Conservation (phyloP, 306 rosid genomes). For the Coriaria nepalensis region DNA sequence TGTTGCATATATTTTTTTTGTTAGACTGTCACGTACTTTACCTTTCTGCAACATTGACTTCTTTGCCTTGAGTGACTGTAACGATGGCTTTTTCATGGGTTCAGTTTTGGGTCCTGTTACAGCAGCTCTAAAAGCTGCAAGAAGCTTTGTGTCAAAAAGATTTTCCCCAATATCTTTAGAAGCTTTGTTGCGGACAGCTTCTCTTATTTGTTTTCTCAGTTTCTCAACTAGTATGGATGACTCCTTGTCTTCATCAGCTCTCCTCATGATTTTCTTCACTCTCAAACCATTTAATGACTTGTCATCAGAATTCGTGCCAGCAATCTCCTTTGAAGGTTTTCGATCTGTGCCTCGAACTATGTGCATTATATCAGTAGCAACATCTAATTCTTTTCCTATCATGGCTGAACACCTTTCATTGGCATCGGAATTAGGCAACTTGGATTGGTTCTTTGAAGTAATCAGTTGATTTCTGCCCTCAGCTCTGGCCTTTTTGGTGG, state of each 20-base stretch:
- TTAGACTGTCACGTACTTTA: constrained; percentile 71
- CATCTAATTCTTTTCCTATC: constrained; percentile 19
- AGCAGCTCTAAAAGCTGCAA: constrained; percentile 86
- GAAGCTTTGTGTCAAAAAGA: constrained; percentile 81
- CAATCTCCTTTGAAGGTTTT: constrained; percentile 35
- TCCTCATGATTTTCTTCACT: constrained; percentile 93
- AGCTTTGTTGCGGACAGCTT: constrained; percentile 64
- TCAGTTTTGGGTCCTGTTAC: constrained; percentile 65
- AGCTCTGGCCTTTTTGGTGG: constrained; percentile 35
- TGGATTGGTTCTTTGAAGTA: constrained; percentile 14
- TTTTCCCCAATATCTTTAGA: constrained; percentile 53
- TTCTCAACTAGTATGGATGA: constrained; percentile 60
- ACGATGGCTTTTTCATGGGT: constrained; percentile 45
- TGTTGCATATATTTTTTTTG: constrained; percentile 69
- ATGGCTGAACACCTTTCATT: constrained; percentile 16
- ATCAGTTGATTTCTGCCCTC: constrained; percentile 25
- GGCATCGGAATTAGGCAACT: constrained; percentile 24
- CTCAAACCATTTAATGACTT: constrained; percentile 55
- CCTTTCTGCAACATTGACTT: constrained; percentile 79
- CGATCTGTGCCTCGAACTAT: constrained; percentile 53
- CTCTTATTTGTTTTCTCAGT: constrained; percentile 82
- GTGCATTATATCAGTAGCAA: constrained; percentile 44
- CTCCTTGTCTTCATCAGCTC: constrained; percentile 59
- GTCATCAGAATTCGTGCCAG: constrained; percentile 19
- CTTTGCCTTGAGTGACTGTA: constrained; percentile 54